Conservation (phyloP, 495 filamentous ascomycete genomes). For the Penicillium diatomitis region DNA sequence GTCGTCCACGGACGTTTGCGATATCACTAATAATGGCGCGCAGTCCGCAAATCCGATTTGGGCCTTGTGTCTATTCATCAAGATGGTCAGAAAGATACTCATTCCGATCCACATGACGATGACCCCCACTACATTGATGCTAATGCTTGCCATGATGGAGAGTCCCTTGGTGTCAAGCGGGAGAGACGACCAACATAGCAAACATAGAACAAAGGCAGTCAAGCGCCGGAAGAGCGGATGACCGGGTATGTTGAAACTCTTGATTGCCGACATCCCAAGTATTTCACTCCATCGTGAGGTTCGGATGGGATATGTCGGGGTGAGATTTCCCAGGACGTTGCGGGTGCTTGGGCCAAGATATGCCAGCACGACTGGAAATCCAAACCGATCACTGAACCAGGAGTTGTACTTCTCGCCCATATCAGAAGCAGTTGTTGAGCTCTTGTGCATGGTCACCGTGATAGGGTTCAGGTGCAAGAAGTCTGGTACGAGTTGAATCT, state of each 20-base stretch:
- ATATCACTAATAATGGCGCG: constrained; percentile 67
- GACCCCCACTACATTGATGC: not conserved
- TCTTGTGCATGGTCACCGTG: constrained; percentile 51
- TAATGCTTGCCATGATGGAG: not conserved
- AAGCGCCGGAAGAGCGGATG: not conserved
- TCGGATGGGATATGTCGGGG: constrained; percentile 20
- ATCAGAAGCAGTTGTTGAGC: constrained; percentile 53
- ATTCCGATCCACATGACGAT: not conserved
- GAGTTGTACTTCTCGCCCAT: constrained; percentile 57
- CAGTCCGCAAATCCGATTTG: constrained; percentile 72
- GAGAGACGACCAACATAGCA: not conserved
- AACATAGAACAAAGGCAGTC: too few species aligned
- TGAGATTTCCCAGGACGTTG: constrained; percentile 52
- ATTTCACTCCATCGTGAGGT: not conserved
- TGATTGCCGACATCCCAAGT: not conserved
- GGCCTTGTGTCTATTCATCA: constrained; percentile 12
- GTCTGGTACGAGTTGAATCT: constrained; percentile 53
- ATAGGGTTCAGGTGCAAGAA: constrained; percentile 29
- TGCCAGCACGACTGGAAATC: constrained; percentile 54
- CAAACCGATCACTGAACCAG: constrained; percentile 70
- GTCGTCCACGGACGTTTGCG: constrained; percentile 57
- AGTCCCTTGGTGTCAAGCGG: not conserved
- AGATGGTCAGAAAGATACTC: not conserved
- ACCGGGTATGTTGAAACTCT: not conserved
- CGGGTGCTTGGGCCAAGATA: constrained; percentile 59